Conservation (phyloP, 2,329 filamentous ascomycete species). For the Botryotinia calthae region DNA sequence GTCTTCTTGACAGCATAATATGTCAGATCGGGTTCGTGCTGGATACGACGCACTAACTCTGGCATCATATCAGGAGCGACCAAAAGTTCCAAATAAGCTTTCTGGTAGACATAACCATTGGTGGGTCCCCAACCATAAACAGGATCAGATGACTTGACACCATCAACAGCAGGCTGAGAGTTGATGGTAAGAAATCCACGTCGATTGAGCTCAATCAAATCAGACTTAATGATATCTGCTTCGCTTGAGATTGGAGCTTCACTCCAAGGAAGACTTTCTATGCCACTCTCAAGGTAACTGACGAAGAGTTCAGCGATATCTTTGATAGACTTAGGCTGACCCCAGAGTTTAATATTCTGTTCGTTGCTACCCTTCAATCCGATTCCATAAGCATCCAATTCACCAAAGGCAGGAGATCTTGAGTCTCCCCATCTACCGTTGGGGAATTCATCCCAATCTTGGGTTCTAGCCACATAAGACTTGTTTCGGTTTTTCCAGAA, state of each 20-base stretch:
- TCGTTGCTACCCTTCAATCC: conserved; percentile 93
- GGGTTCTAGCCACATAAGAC: conserved; percentile 90
- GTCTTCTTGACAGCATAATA: conserved; percentile 90
- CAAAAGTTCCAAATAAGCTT: conserved; percentile 91
- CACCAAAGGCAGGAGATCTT: conserved; percentile 91
- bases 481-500: conserved; percentile 98
- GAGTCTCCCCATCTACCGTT: conserved; percentile 99
- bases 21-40: conserved; percentile 76
- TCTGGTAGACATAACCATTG: conserved; percentile 97
- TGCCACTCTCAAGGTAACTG: conserved; percentile 74
- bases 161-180: conserved; percentile 92
- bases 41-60: conserved; percentile 74
- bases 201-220: conserved; percentile 78
- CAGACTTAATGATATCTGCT: conserved; percentile 71
- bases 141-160: conserved; percentile 81
- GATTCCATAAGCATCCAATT: conserved; percentile 91
- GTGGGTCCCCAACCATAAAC: conserved; percentile 91
- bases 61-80: conserved; percentile 76
- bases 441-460: conserved; percentile 98
- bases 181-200: conserved; percentile 93
- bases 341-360: conserved; percentile 93
- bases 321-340: conserved; percentile 72
- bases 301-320: conserved; percentile 85
- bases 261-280: conserved; percentile 89
- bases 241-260: conserved; percentile 83